phyloP scores from a whole-genome alignment of 2,329 filamentous ascomycete species.

The Calcarisporium arbuscula region DNA sequence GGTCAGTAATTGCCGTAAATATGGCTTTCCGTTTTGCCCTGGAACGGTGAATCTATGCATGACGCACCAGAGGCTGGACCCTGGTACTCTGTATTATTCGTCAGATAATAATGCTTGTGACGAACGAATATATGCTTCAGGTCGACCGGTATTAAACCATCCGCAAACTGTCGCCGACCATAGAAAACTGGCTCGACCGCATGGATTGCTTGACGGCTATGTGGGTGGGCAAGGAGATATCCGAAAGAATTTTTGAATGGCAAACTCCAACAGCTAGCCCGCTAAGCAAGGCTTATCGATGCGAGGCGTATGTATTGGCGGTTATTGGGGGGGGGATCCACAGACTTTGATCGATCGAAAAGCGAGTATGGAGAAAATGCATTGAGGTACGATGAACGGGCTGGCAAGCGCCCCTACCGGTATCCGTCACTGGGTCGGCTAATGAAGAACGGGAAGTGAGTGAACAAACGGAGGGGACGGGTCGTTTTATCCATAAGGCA shows the following conservation, averaged over 20 bases:
- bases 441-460: too few relatives aligned
- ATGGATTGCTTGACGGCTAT: conserved; percentile 22
- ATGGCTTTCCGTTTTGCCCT: conserved; percentile 17
- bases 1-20: conserved; percentile 19
- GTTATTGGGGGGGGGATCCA: conserved; percentile 43
- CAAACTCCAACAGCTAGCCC: conserved; percentile 17
- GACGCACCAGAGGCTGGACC: conserved; percentile 33
- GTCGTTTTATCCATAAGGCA: too few relatives aligned
- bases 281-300: conserved; percentile 27
- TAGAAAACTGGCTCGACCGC: conserved; percentile 18
- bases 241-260: conserved; percentile 28
- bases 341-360: too few relatives aligned
- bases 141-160: conserved; percentile 20
- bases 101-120: conserved; percentile 35
- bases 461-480: too few relatives aligned
- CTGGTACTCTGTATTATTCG: conserved; percentile 37
- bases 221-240: conserved; percentile 32
- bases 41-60: conserved; percentile 32
- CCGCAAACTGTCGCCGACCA: conserved; percentile 9
- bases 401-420: too few relatives aligned
- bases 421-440: too few relatives aligned
- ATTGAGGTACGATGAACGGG: too few relatives aligned
- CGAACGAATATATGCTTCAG: conserved; percentile 32
- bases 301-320: conserved; percentile 48
- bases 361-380: too few relatives aligned